These are phyloP conservation scores for Spergularia azorica DNA, from an alignment of 179 eudicot species.

Conservation along the genomic window DNA sequence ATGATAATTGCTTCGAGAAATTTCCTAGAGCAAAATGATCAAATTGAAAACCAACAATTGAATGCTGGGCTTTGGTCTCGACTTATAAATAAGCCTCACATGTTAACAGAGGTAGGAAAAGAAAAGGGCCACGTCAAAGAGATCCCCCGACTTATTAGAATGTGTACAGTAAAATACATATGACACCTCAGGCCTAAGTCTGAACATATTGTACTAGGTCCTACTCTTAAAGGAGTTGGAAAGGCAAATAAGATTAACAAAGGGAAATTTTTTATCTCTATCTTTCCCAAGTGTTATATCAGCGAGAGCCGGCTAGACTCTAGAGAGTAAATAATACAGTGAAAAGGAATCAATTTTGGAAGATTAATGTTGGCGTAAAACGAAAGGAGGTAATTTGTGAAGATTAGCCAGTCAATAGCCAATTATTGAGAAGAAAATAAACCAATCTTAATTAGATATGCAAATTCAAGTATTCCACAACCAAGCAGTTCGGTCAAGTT, in stretches of 20 bases:
- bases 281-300: background rate
- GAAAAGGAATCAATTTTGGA: background rate
- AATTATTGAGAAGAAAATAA: background rate
- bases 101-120: background rate
- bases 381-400: no score
- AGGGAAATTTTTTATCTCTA: background rate
- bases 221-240: background rate
- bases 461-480: background rate
- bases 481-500: background rate
- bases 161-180: background rate
- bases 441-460: background rate
- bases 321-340: background rate
- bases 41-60: background rate
- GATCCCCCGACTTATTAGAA: background rate
- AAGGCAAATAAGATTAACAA: background rate
- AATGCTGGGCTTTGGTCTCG: background rate
- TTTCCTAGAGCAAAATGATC: background rate
- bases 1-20: no score
- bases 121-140: background rate
- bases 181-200: background rate
- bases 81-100: background rate
- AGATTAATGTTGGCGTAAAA: background rate
- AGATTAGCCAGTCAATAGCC: no score
- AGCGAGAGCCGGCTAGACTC: background rate
- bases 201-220: no score